These are phyloP conservation scores for Candida chilensis DNA, from an alignment of 805 yeast species.

Conservation along the genomic window DNA sequence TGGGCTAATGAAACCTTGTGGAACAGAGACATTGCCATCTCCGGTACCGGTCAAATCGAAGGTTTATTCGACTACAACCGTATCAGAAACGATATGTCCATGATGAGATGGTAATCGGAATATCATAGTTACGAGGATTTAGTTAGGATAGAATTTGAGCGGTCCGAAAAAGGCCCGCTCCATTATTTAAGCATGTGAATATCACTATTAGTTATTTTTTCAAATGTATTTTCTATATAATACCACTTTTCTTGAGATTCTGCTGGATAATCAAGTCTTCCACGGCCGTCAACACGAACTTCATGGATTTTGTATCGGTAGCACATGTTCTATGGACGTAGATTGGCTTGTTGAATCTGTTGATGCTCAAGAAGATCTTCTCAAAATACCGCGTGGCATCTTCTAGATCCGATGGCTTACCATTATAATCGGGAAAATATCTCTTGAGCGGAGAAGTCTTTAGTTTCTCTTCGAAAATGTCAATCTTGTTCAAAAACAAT, in stretches of 20 bases:
- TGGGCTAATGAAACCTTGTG: slow-evolving; percentile 75
- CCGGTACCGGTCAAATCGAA: slow-evolving; percentile 85
- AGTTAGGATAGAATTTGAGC: no score
- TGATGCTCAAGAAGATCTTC: slow-evolving; percentile 53
- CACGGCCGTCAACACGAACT: slow-evolving; percentile 83
- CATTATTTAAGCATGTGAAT: no score
- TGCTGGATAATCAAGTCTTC: slow-evolving; percentile 86
- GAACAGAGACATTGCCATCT: slow-evolving; percentile 77
- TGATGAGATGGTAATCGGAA: slow-evolving; percentile 60
- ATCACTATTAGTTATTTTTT: no score
- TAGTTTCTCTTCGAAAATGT: slow-evolving; percentile 79
- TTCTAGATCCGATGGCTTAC: slow-evolving; percentile 81
- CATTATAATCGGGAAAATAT: slow-evolving; percentile 84
- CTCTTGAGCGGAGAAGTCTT: slow-evolving; percentile 73
- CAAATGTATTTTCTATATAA: slow-evolving; percentile 41
- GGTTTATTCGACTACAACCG: slow-evolving; percentile 76
- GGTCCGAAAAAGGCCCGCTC: no score
- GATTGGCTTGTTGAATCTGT: slow-evolving; percentile 61
- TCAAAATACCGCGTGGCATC: slow-evolving; percentile 91
- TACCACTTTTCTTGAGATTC: slow-evolving; percentile 70
- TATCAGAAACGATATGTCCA: slow-evolving; percentile 82
- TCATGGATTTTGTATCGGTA: slow-evolving; percentile 84
- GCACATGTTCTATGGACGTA: slow-evolving; percentile 94
- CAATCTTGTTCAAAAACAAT: slow-evolving; percentile 82
- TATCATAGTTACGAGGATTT: no score